Evolutionary conservation across 345 rosid species (phyloP).

Genomic region (Pugionium cornutum): DNA sequence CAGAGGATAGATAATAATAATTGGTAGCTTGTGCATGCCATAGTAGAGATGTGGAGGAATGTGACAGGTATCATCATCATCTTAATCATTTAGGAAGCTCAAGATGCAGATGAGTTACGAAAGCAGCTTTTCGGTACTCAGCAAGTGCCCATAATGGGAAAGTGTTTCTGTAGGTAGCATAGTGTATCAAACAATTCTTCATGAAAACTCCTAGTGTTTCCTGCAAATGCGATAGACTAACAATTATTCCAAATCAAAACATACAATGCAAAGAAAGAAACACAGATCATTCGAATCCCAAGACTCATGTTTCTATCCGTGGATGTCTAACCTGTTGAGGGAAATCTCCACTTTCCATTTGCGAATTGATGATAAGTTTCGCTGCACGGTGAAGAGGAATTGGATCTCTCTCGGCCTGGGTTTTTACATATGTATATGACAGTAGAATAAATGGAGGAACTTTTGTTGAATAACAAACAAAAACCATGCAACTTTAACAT

Average conservation of each 20-base stretch:
- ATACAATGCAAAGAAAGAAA: not conserved
- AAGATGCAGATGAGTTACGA: not conserved
- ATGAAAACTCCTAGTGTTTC: slow-evolving; percentile 62
- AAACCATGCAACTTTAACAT: no score
- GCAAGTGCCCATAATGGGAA: slow-evolving; percentile 71
- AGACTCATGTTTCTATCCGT: not conserved
- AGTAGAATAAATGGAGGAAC: not conserved
- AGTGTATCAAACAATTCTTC: slow-evolving; percentile 66
- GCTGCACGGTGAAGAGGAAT: slow-evolving; percentile 66
- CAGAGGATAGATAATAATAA: no score
- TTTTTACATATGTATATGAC: not conserved
- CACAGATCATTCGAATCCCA: not conserved
- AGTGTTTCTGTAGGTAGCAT: slow-evolving; percentile 64
- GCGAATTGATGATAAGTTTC: slow-evolving; percentile 69
- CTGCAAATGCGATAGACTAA: slow-evolving; percentile 36
- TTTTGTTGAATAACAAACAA: not conserved
- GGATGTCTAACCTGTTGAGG: slow-evolving; percentile 59
- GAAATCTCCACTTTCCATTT: slow-evolving; percentile 60
- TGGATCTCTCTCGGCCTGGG: slow-evolving; percentile 54
- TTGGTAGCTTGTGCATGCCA: not conserved
- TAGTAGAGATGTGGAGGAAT: not conserved
- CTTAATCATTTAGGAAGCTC: not conserved
- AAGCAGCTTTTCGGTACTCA: slow-evolving; percentile 44
- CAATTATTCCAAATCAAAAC: not conserved
- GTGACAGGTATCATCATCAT: not conserved